These are phyloP conservation scores for Pilobolus umbonatus DNA, from an alignment of 192 early-diverging fungal species.

Conservation along the genomic window DNA sequence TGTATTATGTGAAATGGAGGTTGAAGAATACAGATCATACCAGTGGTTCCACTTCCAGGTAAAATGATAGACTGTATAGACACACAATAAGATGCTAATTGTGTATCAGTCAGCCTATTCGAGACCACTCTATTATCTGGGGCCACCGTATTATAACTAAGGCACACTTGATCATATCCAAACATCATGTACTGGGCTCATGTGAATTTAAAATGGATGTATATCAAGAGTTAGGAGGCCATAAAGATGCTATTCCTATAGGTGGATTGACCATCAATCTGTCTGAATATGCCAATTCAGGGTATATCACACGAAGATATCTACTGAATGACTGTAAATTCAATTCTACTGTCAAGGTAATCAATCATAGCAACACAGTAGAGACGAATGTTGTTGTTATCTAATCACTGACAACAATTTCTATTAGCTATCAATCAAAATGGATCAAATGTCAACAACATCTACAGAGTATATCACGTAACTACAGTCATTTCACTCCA, in stretches of 20 bases:
- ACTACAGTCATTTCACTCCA: not conserved
- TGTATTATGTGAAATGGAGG: slow-evolving; percentile 79
- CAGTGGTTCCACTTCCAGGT: slow-evolving; percentile 36
- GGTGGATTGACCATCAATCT: slow-evolving; percentile 73
- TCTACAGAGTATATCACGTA: slow-evolving; percentile 28
- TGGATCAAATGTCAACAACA: slow-evolving; percentile 27
- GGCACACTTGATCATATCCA: slow-evolving; percentile 60
- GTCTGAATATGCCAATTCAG: slow-evolving; percentile 67
- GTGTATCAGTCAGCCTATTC: slow-evolving; percentile 18
- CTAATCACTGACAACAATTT: not conserved
- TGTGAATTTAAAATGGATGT: slow-evolving; percentile 70
- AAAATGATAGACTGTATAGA: not conserved
- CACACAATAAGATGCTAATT: not conserved
- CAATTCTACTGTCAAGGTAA: slow-evolving; percentile 75
- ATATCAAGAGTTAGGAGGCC: slow-evolving; percentile 55
- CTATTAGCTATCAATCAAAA: slow-evolving; percentile 33
- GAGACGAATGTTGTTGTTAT: not conserved
- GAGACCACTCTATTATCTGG: slow-evolving; percentile 57
- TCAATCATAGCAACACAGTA: slow-evolving; percentile 3
- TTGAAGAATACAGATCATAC: slow-evolving; percentile 41
- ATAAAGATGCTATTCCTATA: slow-evolving; percentile 51
- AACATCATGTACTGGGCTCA: slow-evolving; percentile 67
- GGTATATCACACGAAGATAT: slow-evolving; percentile 48
- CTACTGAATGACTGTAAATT: slow-evolving; percentile 68
- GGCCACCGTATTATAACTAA: slow-evolving; percentile 47